Evolutionary conservation across 805 yeast genomes (phyloP), one percentile per base, ranked within the genome.

Genomic region (Myxozyma melibiosi): DNA sequence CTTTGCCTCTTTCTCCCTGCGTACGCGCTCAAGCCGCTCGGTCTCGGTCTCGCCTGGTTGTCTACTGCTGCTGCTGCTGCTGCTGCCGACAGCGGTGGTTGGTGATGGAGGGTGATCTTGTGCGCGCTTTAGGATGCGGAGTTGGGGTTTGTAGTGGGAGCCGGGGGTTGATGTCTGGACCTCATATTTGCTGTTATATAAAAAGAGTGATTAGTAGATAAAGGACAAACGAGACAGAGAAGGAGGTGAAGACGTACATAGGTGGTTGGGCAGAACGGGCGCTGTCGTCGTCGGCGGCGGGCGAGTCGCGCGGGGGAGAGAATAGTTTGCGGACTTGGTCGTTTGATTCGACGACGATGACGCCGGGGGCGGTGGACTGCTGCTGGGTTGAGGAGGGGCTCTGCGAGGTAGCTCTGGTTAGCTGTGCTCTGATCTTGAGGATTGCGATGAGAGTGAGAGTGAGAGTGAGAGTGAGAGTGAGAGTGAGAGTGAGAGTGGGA

Each of bases 61-160:
- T 34, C 53, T 20, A 33, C 42, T 7, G 31, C 44, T 11, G 27
- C 16, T 2, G 53, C 8, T 20, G 35, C 2, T 16, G 37, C 7
- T 4, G 51, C 7, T 3, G 52, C 16, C 25, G 43, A n/a, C 25
- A 1, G 25, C 35, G 22, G 58, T 35, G 3, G 30, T 6, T 3
- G 46, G 16, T 18, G 48, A 31, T 4, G 35, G 18, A 16, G 5
- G 37, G 2, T 11, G 43, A 20, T 39, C 34, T 4, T 58, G 53
- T 27, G 58, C 22, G 27, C 64, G 58, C 20, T 60, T 60, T 14
- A 60, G 52, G 39, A 60, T 60, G 13, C 62, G 58, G 9, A 60
- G 58, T 18, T 48, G 63, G 7, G 64, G 64, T 28, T 46, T 38
- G 48, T 55, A 58, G 7, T 56, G 51, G 5, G 63, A 43, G 16